Percentiles rank a stretch among this genome's conserved stretches.
phyloP scores from a whole-genome alignment of 768 basidiomycete species.

The Saitozyma podzolica region DNA sequence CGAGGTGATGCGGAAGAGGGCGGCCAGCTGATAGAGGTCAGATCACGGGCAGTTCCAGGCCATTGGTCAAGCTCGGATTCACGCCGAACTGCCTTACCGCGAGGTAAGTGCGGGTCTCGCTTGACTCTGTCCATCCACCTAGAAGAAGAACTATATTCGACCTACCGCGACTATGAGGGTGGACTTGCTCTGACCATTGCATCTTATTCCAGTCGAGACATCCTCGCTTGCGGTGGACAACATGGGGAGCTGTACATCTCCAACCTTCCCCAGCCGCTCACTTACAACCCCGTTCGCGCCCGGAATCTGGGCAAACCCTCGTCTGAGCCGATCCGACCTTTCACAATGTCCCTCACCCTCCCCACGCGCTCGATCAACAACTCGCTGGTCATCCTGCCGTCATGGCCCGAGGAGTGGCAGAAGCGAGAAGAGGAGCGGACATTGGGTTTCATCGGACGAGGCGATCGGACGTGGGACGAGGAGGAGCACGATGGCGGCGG shows the following conservation, averaged over 20 bases:
- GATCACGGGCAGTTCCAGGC: conserved; percentile 21
- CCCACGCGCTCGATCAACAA: conserved; percentile 49
- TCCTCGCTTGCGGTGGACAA: conserved; percentile 50
- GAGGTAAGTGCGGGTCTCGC: conserved; percentile 33
- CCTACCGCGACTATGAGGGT: not conserved
- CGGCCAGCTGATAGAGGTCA: not conserved
- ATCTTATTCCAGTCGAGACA: conserved; percentile 19
- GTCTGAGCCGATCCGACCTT: conserved; percentile 18
- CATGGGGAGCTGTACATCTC: conserved; percentile 49
- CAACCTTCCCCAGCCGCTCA: conserved; percentile 25
- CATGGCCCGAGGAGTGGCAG: conserved; percentile 2
- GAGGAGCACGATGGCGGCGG: conserved; percentile 14
- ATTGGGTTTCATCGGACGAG: not conserved
- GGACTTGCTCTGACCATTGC: conserved; percentile 5
- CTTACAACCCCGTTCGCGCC: not conserved
- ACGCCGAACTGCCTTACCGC: conserved; percentile 51
- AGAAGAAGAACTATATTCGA: not conserved
- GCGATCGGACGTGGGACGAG: not conserved
- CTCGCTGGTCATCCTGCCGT: conserved; percentile 42
- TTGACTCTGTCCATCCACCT: not conserved
- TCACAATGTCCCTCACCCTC: conserved; percentile 30
- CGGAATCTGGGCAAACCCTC: not conserved
- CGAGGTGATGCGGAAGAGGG: too few relatives aligned
- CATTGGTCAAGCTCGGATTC: conserved; percentile 41
- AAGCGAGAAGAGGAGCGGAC: conserved; percentile 5